Base-by-base conservation (phyloP, 78 protist genomes). In the Dictyostelium intermedium region DNA sequence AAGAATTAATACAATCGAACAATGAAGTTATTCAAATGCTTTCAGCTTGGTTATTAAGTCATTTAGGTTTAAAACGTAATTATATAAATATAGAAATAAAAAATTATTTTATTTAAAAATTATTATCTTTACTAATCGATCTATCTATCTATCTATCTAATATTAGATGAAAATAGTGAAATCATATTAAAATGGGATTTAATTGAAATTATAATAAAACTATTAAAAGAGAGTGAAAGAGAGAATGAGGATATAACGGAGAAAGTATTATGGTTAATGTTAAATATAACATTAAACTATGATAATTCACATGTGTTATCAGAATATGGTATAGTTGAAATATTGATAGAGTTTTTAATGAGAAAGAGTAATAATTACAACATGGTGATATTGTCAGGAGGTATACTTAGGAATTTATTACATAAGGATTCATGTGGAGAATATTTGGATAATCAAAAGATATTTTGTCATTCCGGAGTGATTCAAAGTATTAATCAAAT, bases 351-450 rank as follows among this genome's bases (percentile, higher is more conserved):
- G 3, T 69, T 69, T 56, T 61, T 89, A 25, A 27, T 30, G 25
- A 53, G 61, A 53, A 86, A 76, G 77, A 27, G 30, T 10, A 70
- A 32, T 32, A 70, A 70, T 70, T 30, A 30, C 13, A 5, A 1
- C 3, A 37, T 89, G 37, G 50, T 89, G 1, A 45, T 63, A 66
- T 30, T 89, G 5, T 25, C 87, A 27, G 14, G 37, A 30, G 70
- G 25, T 30, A 84, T 81, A n/a, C 73, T 89, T 9, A 53, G 85
- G 53, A 78, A 89, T 60, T 47, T 89, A 79, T 41, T 89, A 45
- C 93, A 89, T n/a, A 89, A 89, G 70, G 93, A 89, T 43, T 69
- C 93, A 5, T 89, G 93, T 69, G 86, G 76, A 10, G 93, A 89
- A 10, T 89, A 89, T 80, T 56, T 89, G 2, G 86, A 89, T 34